Conservation (phyloP, 306 rosid genomes). For the Mucuna pruriens region DNA sequence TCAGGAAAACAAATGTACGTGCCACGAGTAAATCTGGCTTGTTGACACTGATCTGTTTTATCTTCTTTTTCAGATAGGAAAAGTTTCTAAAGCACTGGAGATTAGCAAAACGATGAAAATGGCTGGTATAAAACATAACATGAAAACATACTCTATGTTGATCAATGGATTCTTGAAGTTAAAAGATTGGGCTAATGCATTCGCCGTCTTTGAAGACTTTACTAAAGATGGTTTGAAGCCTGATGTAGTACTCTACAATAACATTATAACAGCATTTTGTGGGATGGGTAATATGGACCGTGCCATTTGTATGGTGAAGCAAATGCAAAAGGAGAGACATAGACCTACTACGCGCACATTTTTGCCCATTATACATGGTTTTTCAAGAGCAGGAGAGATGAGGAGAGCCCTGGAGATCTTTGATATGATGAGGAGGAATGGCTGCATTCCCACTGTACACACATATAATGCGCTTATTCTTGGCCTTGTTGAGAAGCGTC, state of each 20-base stretch:
- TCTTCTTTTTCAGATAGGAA: slow-evolving; percentile 74
- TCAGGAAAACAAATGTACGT: background rate
- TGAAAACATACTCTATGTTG: slow-evolving; percentile 98
- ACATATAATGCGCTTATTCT: slow-evolving; percentile 93
- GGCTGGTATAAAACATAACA: slow-evolving; percentile 80
- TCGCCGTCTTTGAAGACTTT: slow-evolving; percentile 81
- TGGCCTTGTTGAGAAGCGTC: slow-evolving; percentile 92
- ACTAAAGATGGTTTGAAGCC: slow-evolving; percentile 82
- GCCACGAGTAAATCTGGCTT: background rate
- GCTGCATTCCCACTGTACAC: slow-evolving; percentile 95
- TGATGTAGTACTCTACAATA: slow-evolving; percentile 87
- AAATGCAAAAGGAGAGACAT: slow-evolving; percentile 83
- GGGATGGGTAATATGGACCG: slow-evolving; percentile 98
- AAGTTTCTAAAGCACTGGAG: slow-evolving; percentile 87
- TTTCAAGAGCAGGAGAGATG: slow-evolving; percentile 86
- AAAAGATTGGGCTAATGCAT: slow-evolving; percentile 99
- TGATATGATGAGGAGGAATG: slow-evolving; percentile 93
- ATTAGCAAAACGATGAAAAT: slow-evolving; percentile 77
- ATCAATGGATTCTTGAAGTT: slow-evolving; percentile 84
- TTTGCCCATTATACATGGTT: slow-evolving; percentile 92
- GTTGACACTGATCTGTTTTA: background rate
- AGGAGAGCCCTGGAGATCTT: slow-evolving; percentile 83
- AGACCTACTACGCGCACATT: slow-evolving; percentile 89
- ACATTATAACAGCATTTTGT: slow-evolving; percentile 83
- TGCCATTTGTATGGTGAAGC: slow-evolving; percentile 75